Percentiles rank a stretch among this genome's conserved stretches.
phyloP scores from a whole-genome alignment of 1,139 yeast genomes.

The Blastobotrys serpentis region DNA sequence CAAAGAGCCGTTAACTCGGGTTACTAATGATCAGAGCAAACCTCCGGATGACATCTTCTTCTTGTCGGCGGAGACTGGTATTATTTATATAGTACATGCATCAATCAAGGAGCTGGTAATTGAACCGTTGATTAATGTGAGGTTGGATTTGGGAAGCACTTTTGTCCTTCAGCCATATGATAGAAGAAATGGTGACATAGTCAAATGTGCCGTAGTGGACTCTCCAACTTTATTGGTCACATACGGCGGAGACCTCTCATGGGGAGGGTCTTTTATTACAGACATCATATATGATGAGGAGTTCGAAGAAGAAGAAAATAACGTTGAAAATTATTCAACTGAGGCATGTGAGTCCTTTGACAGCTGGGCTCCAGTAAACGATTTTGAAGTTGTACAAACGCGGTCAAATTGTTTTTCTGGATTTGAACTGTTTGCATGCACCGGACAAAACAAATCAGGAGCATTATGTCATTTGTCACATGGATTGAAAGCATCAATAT shows the following conservation, averaged over 20 bases:
- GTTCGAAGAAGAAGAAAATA: slow-evolving; percentile 12
- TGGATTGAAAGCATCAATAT: slow-evolving; percentile 43
- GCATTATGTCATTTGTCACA: slow-evolving; percentile 43
- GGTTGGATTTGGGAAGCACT: slow-evolving; percentile 21
- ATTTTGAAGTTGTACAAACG: slow-evolving; percentile 35
- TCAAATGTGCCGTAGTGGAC: slow-evolving; percentile 12
- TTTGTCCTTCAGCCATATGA: slow-evolving; percentile 24
- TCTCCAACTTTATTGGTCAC: slow-evolving; percentile 20
- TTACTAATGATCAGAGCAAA: not conserved
- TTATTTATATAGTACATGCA: slow-evolving; percentile 19
- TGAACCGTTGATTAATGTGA: slow-evolving; percentile 14
- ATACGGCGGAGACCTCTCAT: slow-evolving; percentile 25
- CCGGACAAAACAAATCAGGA: slow-evolving; percentile 46
- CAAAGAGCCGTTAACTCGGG: slow-evolving; percentile 12
- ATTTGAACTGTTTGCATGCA: slow-evolving; percentile 50
- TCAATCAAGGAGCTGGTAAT: slow-evolving; percentile 12
- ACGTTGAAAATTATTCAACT: slow-evolving; percentile 16
- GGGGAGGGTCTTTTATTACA: slow-evolving; percentile 19
- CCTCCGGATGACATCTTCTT: slow-evolving; percentile 20
- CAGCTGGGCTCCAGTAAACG: slow-evolving; percentile 54
- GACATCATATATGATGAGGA: slow-evolving; percentile 10
- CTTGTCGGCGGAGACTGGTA: slow-evolving; percentile 20
- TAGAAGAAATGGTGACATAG: slow-evolving; percentile 10
- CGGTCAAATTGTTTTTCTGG: slow-evolving; percentile 27
- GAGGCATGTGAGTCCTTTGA: slow-evolving; percentile 30